phyloP scores from a whole-genome alignment of 1,284 basidiomycete genomes.

The Ceratobasidium sp. region DNA sequence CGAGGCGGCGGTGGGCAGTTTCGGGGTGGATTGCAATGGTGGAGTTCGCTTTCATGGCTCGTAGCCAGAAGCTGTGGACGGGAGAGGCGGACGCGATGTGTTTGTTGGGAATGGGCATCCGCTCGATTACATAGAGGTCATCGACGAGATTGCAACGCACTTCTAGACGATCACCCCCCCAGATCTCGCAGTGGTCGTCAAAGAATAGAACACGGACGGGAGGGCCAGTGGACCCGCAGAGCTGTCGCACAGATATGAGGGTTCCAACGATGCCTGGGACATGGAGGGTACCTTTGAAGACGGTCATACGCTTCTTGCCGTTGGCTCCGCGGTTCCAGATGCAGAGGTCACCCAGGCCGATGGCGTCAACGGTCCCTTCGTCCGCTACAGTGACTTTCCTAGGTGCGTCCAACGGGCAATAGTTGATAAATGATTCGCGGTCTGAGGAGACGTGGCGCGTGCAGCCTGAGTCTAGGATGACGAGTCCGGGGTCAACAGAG shows the following conservation, averaged over 20 bases:
- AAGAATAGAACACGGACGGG: not conserved
- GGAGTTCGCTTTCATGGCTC: not conserved
- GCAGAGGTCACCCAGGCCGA: not conserved
- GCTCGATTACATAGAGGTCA: not conserved
- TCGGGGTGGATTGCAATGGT: not conserved
- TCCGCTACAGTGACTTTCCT: not conserved
- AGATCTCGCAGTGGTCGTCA: not conserved
- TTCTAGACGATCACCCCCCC: not conserved
- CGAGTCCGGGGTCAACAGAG: not conserved
- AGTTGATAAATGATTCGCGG: not conserved
- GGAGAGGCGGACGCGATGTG: too few species aligned
- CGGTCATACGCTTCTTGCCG: not conserved
- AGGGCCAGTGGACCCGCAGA: not conserved
- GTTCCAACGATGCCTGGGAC: not conserved
- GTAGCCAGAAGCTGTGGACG: too few species aligned
- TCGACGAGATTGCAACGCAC: not conserved
- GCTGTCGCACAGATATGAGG: not conserved
- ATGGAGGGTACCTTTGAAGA: not conserved
- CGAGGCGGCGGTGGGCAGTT: not conserved
- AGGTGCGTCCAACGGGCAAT: not conserved
- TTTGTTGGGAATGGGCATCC: not conserved
- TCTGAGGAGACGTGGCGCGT: not conserved
- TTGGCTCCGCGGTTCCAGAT: not conserved
- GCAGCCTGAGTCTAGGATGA: constrained; percentile 1
- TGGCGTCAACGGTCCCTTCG: not conserved